These are phyloP conservation scores for Dendrobium huoshanense DNA, from an alignment of 106 monocot genomes.

Conservation along the genomic window DNA sequence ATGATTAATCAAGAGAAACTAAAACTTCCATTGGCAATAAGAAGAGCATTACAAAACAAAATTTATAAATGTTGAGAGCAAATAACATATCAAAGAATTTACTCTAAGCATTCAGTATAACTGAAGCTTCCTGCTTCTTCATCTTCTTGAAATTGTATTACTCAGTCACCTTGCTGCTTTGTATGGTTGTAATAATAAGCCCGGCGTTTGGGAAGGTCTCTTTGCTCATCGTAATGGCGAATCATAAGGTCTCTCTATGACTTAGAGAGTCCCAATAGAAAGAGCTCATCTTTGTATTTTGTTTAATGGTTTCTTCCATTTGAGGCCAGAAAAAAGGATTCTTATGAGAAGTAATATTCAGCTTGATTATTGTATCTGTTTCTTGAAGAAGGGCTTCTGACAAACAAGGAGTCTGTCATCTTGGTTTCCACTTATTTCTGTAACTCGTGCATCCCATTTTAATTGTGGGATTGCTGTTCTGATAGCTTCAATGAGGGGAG, in stretches of 20 bases:
- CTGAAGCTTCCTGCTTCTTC: not conserved
- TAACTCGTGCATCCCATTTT: conserved; percentile 67
- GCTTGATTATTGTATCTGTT: conserved; percentile 22
- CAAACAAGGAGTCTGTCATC: conserved; percentile 67
- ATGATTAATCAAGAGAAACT: not conserved
- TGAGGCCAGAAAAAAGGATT: not conserved
- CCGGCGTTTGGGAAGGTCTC: not conserved
- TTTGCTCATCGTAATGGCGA: no score
- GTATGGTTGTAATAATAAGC: not conserved
- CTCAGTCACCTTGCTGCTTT: not conserved
- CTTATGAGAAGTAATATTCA: not conserved
- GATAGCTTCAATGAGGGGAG: conserved; percentile 42
- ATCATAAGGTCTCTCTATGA: not conserved
- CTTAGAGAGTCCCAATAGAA: not conserved
- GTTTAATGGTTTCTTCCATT: not conserved
- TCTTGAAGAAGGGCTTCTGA: conserved; percentile 81
- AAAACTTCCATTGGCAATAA: not conserved
- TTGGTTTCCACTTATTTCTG: conserved; percentile 39
- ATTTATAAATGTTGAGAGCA: not conserved
- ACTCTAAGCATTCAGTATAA: not conserved
- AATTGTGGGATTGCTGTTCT: conserved; percentile 45
- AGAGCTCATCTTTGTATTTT: not conserved
- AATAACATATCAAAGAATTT: not conserved
- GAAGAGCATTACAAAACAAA: not conserved
- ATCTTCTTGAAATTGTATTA: not conserved